Base-by-base conservation (phyloP, 2,329 filamentous ascomycete species). In the Pyrenophora seminiperda region DNA sequence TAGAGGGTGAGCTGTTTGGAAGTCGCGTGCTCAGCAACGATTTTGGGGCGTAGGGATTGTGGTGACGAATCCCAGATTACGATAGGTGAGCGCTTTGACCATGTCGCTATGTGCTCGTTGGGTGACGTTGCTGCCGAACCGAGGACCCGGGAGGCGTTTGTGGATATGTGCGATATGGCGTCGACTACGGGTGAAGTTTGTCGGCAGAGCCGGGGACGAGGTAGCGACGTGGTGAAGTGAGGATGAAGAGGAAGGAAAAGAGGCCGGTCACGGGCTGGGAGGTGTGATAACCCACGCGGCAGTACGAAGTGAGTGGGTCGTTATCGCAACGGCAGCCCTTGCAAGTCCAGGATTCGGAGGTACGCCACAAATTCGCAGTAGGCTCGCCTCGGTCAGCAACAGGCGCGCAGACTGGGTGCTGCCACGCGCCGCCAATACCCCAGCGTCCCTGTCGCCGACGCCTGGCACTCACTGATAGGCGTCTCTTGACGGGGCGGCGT, bases 1-100 rank as follows among this genome's bases (percentile, higher is more conserved):
- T 47, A 72, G 72, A 73, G 71, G 71, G 69, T 56, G 70, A 71
- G 67, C 68, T 67, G 69, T 58, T 63, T 59, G 61, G 52, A 27
- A 41, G 54, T 63, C 57, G 62, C 60, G 63, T 66, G 63, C 65
- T 66, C 67, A 67, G 51, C 56, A 50, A 32, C 42, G 40, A 17
- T 49, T 52, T 53, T 41, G 52, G 40, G 54, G 42, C 39, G 48
- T 42, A 51, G 55, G 47, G 58, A 58, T 62, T 53, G 56, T 56
- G 54, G 58, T 56, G 47, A 55, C 47, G 40, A 47, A 53, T 44
- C 43, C 53, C 45, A 41, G 56, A 53, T 52, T 53, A 50, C 54
- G 59, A 60, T 47, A 29, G 41, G 45, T 17, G 17, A 42, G 61
- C 64, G 70, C 70, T 62, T 62, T 61, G 69, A 72, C 70, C 70